phyloP scores from a whole-genome alignment of 768 basidiomycete genomes.

The Omphalotus guepiniiformis region DNA sequence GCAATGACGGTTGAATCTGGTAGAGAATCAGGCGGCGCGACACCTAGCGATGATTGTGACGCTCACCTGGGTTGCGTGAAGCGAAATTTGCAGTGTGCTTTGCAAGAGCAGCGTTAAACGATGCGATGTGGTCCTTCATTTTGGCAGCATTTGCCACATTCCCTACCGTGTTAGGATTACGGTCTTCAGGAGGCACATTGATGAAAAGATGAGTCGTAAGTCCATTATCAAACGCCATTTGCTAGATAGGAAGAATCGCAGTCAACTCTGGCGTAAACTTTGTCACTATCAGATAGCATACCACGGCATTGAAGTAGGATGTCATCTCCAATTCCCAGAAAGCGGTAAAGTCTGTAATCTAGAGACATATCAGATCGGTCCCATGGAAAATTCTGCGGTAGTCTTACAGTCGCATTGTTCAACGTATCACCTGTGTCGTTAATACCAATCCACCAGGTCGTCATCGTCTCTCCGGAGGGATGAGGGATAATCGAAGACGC shows the following conservation, averaged over 20 bases:
- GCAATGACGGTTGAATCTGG: constrained; percentile 38
- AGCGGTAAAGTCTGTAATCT: constrained; percentile 44
- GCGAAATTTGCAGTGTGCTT: constrained; percentile 32
- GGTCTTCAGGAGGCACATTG: constrained; percentile 53
- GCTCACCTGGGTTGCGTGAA: constrained; percentile 28
- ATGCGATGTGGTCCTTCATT: constrained; percentile 33
- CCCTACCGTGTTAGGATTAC: constrained; percentile 35
- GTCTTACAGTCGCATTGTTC: constrained; percentile 31
- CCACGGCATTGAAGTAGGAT: constrained; percentile 47
- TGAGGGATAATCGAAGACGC: constrained; percentile 43
- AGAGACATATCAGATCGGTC: too few species aligned
- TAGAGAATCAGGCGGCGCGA: too few species aligned
- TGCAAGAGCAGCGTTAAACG: constrained; percentile 40
- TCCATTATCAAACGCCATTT: constrained; percentile 34
- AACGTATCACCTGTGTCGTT: constrained; percentile 54
- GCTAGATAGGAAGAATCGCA: constrained; percentile 21
- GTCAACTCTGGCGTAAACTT: background rate
- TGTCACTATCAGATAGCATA: constrained; percentile 24
- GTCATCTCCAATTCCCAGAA: constrained; percentile 49
- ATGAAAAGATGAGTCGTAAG: constrained; percentile 47
- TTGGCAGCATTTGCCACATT: constrained; percentile 30
- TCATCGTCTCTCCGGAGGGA: constrained; percentile 37
- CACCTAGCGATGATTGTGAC: too few species aligned
- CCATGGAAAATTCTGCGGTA: background rate
- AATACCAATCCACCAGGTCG: constrained; percentile 57